Evolutionary conservation across 1,284 basidiomycete genomes (phyloP).

Genomic region (Leccinum subfulvum): DNA sequence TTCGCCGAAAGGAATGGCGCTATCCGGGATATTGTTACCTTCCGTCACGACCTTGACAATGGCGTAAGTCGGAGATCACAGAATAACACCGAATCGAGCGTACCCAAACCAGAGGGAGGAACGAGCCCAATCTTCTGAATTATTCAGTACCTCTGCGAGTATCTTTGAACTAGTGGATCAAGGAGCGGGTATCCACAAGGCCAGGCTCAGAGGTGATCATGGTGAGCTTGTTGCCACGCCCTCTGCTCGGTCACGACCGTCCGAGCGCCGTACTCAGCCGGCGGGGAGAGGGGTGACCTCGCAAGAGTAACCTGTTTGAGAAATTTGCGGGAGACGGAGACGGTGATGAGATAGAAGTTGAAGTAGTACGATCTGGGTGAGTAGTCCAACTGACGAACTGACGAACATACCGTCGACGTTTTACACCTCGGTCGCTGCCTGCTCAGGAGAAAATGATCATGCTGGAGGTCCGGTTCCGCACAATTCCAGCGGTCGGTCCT

Average conservation of each 20-base stretch:
- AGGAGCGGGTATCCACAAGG: constrained; percentile 13
- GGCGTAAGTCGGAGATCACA: neutral
- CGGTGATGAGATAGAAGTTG: too few relatives aligned
- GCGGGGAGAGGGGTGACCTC: constrained; percentile 15
- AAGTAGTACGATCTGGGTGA: too few relatives aligned
- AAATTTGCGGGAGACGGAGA: constrained; percentile 14
- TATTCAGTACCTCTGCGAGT: constrained; percentile 32
- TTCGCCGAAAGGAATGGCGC: constrained; percentile 34
- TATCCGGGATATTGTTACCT: constrained; percentile 30
- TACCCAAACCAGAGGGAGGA: constrained; percentile 34
- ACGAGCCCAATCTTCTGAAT: constrained; percentile 30
- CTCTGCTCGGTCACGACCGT: constrained; percentile 12
- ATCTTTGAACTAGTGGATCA: constrained; percentile 28
- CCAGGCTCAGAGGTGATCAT: constrained; percentile 12
- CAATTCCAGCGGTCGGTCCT: constrained; percentile 23
- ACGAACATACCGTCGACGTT: neutral
- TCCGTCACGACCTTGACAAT: constrained; percentile 30
- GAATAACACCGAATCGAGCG: neutral
- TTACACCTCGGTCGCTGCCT: neutral
- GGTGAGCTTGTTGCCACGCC: constrained; percentile 16
- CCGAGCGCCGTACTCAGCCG: constrained; percentile 12
- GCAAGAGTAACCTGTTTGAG: constrained; percentile 1
- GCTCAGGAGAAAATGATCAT: neutral
- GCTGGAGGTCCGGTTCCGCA: constrained; percentile 27
- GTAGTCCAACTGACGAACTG: too few relatives aligned